phyloP scores from a whole-genome alignment of 2,329 filamentous ascomycete genomes.

The Aspergillus sp. region DNA sequence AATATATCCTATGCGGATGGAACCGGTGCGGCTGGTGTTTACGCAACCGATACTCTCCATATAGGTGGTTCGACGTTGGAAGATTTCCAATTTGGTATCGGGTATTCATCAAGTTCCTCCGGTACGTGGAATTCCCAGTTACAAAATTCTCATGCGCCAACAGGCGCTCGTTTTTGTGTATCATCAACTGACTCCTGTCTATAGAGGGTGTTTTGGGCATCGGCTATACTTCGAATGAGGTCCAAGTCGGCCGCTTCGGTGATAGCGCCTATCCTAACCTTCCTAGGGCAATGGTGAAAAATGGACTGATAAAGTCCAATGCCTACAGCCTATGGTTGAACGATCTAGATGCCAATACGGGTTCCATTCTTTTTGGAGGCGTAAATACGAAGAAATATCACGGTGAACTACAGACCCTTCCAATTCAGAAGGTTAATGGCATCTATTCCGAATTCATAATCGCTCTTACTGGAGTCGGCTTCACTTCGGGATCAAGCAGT shows the following conservation, averaged over 20 bases:
- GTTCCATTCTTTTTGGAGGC: conserved; percentile 73
- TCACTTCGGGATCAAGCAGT: conserved; percentile 26
- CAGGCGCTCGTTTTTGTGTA: background rate
- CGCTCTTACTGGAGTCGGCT: conserved; percentile 63
- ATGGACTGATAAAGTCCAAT: conserved; percentile 63
- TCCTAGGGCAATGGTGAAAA: conserved; percentile 63
- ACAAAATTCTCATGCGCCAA: background rate
- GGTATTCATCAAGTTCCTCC: conserved; percentile 55
- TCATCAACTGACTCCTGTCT: background rate
- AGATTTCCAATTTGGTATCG: conserved; percentile 61
- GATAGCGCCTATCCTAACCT: conserved; percentile 66
- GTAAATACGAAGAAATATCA: conserved; percentile 67
- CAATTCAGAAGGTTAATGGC: conserved; percentile 59
- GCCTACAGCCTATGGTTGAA: conserved; percentile 77
- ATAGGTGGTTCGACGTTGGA: conserved; percentile 54
- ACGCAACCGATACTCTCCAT: conserved; percentile 70
- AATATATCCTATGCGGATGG: conserved; percentile 88
- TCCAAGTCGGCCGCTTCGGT: conserved; percentile 52
- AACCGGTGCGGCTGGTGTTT: conserved; percentile 74
- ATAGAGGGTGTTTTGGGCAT: conserved; percentile 79
- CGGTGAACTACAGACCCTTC: conserved; percentile 66
- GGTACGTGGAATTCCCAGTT: conserved; percentile 25
- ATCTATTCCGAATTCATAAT: conserved; percentile 66
- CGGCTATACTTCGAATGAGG: conserved; percentile 76
- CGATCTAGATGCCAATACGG: conserved; percentile 65